Base-by-base conservation (phyloP, 495 filamentous ascomycete genomes). In the Massariosphaeria phaeospora region DNA sequence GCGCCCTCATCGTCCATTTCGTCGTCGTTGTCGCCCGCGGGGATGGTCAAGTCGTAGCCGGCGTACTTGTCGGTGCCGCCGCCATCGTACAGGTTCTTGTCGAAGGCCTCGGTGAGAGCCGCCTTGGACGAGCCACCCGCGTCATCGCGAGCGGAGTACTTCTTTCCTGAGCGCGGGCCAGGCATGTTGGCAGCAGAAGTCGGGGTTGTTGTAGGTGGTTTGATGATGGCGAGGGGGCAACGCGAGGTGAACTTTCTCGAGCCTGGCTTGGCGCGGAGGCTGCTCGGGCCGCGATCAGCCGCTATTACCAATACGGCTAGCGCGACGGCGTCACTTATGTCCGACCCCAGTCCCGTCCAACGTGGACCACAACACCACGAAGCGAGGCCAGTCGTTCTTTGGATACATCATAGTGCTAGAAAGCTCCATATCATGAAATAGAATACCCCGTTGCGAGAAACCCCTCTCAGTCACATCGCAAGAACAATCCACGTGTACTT, bases 81-180 rank as follows among this genome's bases (percentile, higher is more conserved):
- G 62, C 84, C 34, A 25, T 91, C 89, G 78, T 96, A 99, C 31
- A 99, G 80, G 29, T 84, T 82, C 31, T 84, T 96, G 70, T 99
- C 93, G 77, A 95, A 94, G 67, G 79, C 85, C 67, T 97, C 94
- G 68, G 85, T 95, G 62, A 99, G 76, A 71, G 90, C 91, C 70
- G 85, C 89, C 83, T 97, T 97, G 69, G 88, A 91, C 58, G 88
- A 91, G 67, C 75, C 77, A 79, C 17, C 21, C 59, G 65, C 61
- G 34, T 55, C 52, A 27, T 59, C 43, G 17, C 53, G 25, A 24
- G 45, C 61, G 35, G 23, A 38, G 20, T 11, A 17, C 30, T 51
- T 51, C 48, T 41, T 51, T 33, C 48, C 48, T 51, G 48, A 34
- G 20, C 27, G 48, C 48, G 48, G 21, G 34, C 35, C 48, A 27